Percentiles rank a stretch among this genome's conserved stretches.
Conservation (phyloP, 306 rosid genomes). For the Acacia acuminata region DNA sequence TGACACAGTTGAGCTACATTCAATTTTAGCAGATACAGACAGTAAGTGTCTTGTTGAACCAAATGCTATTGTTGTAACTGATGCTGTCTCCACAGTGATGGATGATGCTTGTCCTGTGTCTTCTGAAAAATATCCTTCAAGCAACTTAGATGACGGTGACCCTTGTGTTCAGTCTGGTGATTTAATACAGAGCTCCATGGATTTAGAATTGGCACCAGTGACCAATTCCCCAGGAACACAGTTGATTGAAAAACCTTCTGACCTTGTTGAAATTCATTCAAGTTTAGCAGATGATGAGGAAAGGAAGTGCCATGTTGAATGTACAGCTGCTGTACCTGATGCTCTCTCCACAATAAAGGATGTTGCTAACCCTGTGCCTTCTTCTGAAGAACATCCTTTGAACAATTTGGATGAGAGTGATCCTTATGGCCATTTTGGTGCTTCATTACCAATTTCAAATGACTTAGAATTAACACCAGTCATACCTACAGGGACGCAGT, state of each 20-base stretch:
- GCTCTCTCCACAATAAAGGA: constrained; percentile 36
- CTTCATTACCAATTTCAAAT: constrained; percentile 35
- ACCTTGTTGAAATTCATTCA: constrained; percentile 33
- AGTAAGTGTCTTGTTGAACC: constrained; percentile 37
- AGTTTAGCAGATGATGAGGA: constrained; percentile 40
- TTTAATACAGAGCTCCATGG: constrained; percentile 35
- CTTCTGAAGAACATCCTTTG: constrained; percentile 39
- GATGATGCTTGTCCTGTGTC: constrained; percentile 41
- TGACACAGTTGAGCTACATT: constrained; percentile 33
- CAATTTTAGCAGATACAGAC: constrained; percentile 38
- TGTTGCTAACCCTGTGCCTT: constrained; percentile 35
- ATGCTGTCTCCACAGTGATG: constrained; percentile 33
- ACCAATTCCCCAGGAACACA: constrained; percentile 32
- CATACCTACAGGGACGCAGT: constrained; percentile 36
- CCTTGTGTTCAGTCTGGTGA: constrained; percentile 40
- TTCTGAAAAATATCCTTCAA: constrained; percentile 40
- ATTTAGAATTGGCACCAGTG: constrained; percentile 37
- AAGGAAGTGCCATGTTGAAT: constrained; percentile 36
- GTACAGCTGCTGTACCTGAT: constrained; percentile 34
- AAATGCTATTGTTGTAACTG: constrained; percentile 32
- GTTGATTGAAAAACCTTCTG: constrained; percentile 42
- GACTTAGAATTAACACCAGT: constrained; percentile 38
- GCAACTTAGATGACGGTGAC: constrained; percentile 43
- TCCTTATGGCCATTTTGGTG: constrained; percentile 40
- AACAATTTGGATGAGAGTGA: constrained; percentile 45